Evolutionary conservation across 192 early-diverging fungal species (phyloP), one percentile per base, ranked within the genome.

Genomic region (Gaertneriomyces semiglobifer): DNA sequence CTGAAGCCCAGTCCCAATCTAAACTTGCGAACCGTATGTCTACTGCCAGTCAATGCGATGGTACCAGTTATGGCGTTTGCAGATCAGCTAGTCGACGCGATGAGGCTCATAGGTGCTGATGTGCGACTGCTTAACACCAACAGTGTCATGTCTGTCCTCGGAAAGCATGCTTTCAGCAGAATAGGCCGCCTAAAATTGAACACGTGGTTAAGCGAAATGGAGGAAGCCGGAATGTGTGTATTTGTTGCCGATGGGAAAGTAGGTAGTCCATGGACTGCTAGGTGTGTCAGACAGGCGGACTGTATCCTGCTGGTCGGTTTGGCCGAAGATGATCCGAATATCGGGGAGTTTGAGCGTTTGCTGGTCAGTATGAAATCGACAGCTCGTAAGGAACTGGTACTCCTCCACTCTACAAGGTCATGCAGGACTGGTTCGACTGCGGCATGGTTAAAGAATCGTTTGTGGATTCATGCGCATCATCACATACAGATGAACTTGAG

Each of bases 381-480:
- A 0, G 97, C 95, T 48, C 87, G 96, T 57, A 99, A 96, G 70
- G 97, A 99, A 75, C 77, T 99, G 18, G 92, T 99, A 14, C 74
- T 99, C 11, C 76, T 99, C 43, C 94, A 98, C 74, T 79, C 82
- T 40, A 82, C 88, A 62, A 80, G 93, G 59, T 72, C 74, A 62
- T 92, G 92, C 68, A 65, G 79, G 5, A 86, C 88, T 3, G 97
- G 97, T 12, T 83, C 84, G 25, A 97, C 97, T 10, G 89, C 89
- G 53, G 77, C 81, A 40, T 99, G 97, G 97, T 78, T 99, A 19
- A 93, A 93, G 78, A 90, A 85, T 60, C 82, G 95, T 19, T 64
- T 87, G 5, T 99, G 95, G 95, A 88, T 98, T 41, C 94, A 98
- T 68, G 92, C 92, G 0, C 95, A 99, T 75, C 96, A 99, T 72